Percentiles rank a stretch among this genome's conserved stretches.
Evolutionary conservation across 1,139 yeast genomes (phyloP).

Genomic region (Kurtzmaniella quercitrusa): DNA sequence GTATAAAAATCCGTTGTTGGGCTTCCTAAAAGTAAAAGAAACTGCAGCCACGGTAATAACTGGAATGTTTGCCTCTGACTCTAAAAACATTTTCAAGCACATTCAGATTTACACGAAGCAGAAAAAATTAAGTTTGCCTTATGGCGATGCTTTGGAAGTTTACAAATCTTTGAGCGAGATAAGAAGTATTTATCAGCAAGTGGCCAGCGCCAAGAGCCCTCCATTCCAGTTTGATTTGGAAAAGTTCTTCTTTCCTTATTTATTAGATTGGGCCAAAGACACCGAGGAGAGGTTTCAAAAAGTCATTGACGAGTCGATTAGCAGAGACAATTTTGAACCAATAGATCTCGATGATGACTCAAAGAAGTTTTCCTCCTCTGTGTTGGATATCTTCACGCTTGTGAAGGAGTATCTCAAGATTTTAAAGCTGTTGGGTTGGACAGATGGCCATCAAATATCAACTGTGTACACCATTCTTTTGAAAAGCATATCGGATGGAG

Average conservation of each 20-base stretch:
- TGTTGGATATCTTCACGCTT: conserved; percentile 62
- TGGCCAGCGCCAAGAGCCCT: conserved; percentile 15
- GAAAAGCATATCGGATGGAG: conserved; percentile 59
- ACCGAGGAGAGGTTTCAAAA: conserved; percentile 45
- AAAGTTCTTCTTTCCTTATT: conserved; percentile 52
- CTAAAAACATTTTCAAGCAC: conserved; percentile 56
- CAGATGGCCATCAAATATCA: conserved; percentile 56
- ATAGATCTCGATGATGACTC: conserved; percentile 40
- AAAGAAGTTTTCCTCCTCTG: conserved; percentile 48
- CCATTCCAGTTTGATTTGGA: conserved; percentile 59
- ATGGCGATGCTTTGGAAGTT: conserved; percentile 58
- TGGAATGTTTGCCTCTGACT: conserved; percentile 60
- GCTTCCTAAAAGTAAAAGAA: conserved; percentile 50
- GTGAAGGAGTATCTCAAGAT: conserved; percentile 54
- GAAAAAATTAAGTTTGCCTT: conserved; percentile 38
- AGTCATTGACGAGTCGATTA: conserved; percentile 53
- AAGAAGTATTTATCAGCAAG: conserved; percentile 51
- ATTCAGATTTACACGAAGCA: conserved; percentile 42
- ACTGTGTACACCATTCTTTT: conserved; percentile 54
- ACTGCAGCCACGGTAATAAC: conserved; percentile 56
- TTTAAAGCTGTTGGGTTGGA: conserved; percentile 59
- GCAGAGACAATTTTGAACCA: conserved; percentile 53
- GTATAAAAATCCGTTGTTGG: conserved; percentile 60
- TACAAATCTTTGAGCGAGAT: conserved; percentile 56
- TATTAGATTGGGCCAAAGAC: conserved; percentile 52